A percentile compares a stretch with the other conserved stretches of the same genome.
Conservation (phyloP, 2,329 filamentous ascomycete genomes). For the Fusarium sp. region DNA sequence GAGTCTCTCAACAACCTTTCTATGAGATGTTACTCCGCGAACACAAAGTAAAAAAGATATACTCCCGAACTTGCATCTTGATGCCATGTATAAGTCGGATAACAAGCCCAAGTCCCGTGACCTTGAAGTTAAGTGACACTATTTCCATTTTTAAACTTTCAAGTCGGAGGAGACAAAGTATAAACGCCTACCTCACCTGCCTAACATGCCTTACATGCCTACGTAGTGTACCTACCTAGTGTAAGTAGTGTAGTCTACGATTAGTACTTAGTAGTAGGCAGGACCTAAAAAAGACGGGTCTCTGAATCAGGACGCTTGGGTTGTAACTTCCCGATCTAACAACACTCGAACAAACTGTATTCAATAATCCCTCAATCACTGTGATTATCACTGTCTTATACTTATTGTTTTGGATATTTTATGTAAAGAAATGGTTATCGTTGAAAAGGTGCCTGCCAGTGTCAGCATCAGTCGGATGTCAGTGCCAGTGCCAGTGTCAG, state of each 20-base stretch:
- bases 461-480: not conserved
- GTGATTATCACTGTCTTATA: not conserved
- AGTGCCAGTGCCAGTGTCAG: conserved; percentile 11
- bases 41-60: not conserved
- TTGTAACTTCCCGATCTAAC: conserved; percentile 17
- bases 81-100: not conserved
- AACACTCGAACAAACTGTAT: conserved; percentile 2
- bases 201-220: too few species aligned
- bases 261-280: not conserved
- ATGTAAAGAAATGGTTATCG: conserved; percentile 10
- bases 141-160: conserved; percentile 2
- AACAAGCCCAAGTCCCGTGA: not conserved
- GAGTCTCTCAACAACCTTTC: not conserved
- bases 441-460: not conserved
- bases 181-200: not conserved
- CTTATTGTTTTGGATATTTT: not conserved
- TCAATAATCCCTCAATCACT: conserved; percentile 17
- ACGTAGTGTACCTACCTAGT: too few species aligned
- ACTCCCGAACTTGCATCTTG: not conserved
- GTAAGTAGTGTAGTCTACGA: too few species aligned
- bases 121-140: not conserved
- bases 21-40: not conserved
- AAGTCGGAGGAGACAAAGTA: not conserved
- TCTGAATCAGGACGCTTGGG: conserved; percentile 7
- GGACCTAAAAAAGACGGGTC: conserved; percentile 6